Conservation (phyloP, 768 basidiomycete genomes). For the Grammothele lineata region DNA sequence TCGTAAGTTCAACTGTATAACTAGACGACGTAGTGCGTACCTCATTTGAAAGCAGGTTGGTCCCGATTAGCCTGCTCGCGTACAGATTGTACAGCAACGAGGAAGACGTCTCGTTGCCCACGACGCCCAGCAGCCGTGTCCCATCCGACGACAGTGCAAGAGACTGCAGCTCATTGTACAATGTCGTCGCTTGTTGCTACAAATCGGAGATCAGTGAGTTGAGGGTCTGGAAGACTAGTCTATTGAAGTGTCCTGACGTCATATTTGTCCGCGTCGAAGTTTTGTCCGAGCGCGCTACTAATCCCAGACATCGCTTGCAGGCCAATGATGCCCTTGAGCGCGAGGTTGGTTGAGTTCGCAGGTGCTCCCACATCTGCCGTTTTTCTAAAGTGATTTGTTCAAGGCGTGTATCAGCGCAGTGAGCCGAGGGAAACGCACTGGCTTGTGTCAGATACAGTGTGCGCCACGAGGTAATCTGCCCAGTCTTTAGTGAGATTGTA, state of each 20-base stretch:
- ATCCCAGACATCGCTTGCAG: conserved; percentile 27
- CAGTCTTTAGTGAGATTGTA: conserved; percentile 17
- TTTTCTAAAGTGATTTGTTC: too few relatives aligned
- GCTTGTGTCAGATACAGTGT: background rate
- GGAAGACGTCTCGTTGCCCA: conserved; percentile 10
- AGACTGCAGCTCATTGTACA: conserved; percentile 5
- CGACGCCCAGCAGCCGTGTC: conserved; percentile 2
- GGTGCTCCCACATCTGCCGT: too few relatives aligned
- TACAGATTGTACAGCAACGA: conserved; percentile 16
- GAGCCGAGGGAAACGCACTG: background rate
- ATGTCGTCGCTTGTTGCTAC: conserved; percentile 2
- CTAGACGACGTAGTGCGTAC: background rate
- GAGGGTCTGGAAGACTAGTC: too few relatives aligned
- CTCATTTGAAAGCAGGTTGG: conserved; percentile 1
- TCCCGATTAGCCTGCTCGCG: conserved; percentile 9
- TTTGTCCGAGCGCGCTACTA: conserved; percentile 5
- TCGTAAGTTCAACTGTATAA: too few relatives aligned
- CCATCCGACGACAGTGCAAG: background rate
- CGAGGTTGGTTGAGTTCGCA: conserved; percentile 63
- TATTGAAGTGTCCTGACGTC: background rate
- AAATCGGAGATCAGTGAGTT: too few relatives aligned
- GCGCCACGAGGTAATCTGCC: conserved; percentile 15
- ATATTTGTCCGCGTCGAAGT: conserved; percentile 49
- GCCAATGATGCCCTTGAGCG: conserved; percentile 47
- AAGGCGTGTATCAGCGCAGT: too few relatives aligned